phyloP scores from a whole-genome alignment of 805 yeast genomes.

The Ogataea glucozyma region DNA sequence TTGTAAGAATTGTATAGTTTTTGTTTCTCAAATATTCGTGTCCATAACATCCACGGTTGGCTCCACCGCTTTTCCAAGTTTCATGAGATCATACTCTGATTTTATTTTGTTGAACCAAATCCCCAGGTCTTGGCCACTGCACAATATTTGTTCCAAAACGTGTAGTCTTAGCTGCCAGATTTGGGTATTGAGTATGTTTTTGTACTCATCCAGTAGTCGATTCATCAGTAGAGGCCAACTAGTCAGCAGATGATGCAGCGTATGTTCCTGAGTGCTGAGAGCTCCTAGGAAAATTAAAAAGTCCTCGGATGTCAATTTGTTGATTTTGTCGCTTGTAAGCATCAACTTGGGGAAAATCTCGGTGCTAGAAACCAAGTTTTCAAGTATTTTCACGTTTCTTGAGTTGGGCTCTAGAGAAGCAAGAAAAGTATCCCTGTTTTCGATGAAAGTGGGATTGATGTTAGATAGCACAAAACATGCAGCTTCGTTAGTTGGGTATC shows the following conservation, averaged over 20 bases:
- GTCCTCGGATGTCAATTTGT: constrained; percentile 26
- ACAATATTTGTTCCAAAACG: constrained; percentile 20
- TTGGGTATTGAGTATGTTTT: constrained; percentile 21
- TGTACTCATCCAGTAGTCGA: constrained; percentile 28
- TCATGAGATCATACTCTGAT: constrained; percentile 22
- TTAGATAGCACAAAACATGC: constrained; percentile 29
- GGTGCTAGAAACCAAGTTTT: constrained; percentile 27
- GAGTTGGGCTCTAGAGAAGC: constrained; percentile 25
- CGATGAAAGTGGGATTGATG: constrained; percentile 29
- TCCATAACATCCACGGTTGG: constrained; percentile 27
- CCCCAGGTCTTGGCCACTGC: constrained; percentile 17
- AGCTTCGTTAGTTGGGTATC: constrained; percentile 14
- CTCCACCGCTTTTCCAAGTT: constrained; percentile 21
- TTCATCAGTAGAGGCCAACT: constrained; percentile 34
- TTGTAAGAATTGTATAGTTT: constrained; percentile 36
- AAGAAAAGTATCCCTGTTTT: constrained; percentile 18
- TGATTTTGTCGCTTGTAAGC: constrained; percentile 21
- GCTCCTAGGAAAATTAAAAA: constrained; percentile 27
- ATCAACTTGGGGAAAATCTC: constrained; percentile 22
- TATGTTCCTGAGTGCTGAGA: constrained; percentile 26
- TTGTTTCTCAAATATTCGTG: constrained; percentile 8
- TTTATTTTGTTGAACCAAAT: constrained; percentile 26
- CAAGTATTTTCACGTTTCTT: constrained; percentile 25
- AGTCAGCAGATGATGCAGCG: constrained; percentile 25
- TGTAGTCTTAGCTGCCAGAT: constrained; percentile 24